Evolutionary conservation across 306 rosid species (phyloP).

Genomic region (Ammopiptanthus mongolicus): DNA sequence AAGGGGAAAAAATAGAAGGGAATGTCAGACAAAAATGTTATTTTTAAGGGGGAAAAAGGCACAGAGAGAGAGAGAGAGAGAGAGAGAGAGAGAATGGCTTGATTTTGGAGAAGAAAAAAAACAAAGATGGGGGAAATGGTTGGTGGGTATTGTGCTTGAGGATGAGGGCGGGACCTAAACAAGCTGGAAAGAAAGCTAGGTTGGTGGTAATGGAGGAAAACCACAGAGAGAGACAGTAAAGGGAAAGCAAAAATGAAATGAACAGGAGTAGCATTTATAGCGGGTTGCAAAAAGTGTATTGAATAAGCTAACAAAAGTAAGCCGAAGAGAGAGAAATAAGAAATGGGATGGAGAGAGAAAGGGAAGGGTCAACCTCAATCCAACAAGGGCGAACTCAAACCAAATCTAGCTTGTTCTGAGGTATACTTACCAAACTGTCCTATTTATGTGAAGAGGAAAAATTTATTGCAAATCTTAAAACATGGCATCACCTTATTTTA

Average conservation of each 20-base stretch:
- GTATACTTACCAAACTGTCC: constrained; percentile 41
- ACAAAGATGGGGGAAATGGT: constrained; percentile 47
- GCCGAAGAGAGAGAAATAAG: neutral
- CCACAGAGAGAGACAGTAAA: constrained; percentile 42
- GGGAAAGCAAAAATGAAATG: constrained; percentile 50
- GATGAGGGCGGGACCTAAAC: constrained; percentile 53
- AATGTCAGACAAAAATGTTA: constrained; percentile 54
- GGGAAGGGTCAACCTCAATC: constrained; percentile 38
- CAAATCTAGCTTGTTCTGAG: constrained; percentile 29
- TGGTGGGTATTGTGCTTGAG: constrained; percentile 44
- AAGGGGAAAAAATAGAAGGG: constrained; percentile 9
- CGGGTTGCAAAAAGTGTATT: constrained; percentile 38
- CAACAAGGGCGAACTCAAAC: constrained; percentile 29
- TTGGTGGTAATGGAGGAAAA: constrained; percentile 65
- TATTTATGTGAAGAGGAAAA: neutral
- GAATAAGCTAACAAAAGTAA: constrained; percentile 33
- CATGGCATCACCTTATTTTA: no score
- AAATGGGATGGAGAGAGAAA: neutral
- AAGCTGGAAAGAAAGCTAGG: constrained; percentile 60
- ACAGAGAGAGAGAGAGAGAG: constrained; percentile 15
- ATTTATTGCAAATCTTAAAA: neutral
- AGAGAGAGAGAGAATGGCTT: constrained; percentile 12
- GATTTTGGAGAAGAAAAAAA: constrained; percentile 31
- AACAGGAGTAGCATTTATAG: constrained; percentile 44
- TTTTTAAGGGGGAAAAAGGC: constrained; percentile 37